These are phyloP conservation scores for Colletotrichum plurivorum DNA, from an alignment of 2,329 filamentous ascomycete genomes.

Conservation along the genomic window DNA sequence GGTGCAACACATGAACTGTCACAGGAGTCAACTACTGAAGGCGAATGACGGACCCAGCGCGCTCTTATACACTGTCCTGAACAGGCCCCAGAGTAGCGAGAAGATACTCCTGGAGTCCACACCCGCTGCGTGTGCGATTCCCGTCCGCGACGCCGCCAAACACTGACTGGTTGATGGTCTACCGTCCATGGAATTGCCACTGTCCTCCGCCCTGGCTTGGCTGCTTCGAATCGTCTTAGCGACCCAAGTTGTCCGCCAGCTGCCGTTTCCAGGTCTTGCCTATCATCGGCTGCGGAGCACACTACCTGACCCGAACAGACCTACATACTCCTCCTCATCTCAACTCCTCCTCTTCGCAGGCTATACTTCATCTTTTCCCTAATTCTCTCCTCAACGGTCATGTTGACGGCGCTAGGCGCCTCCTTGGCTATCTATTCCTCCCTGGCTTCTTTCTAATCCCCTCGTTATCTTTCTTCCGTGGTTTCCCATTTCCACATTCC, in stretches of 20 bases:
- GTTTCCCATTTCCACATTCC: neutral
- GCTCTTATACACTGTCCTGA: neutral
- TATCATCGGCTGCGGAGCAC: neutral
- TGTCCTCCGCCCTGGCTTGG: slow-evolving; percentile 6
- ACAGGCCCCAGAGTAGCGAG: no score
- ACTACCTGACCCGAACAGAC: neutral
- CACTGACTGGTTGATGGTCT: no score
- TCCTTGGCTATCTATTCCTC: slow-evolving; percentile 9
- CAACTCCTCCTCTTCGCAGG: neutral
- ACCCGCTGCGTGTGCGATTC: no score
- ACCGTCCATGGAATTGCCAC: neutral
- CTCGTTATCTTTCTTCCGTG: neutral
- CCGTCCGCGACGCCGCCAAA: no score
- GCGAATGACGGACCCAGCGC: slow-evolving; percentile 14
- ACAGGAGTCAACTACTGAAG: slow-evolving; percentile 33
- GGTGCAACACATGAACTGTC: slow-evolving; percentile 36
- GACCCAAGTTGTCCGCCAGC: slow-evolving; percentile 11
- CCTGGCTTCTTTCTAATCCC: neutral
- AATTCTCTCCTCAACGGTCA: slow-evolving; percentile 18
- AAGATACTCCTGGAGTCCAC: no score
- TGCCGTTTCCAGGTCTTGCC: neutral
- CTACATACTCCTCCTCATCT: neutral
- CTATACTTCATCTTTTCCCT: neutral
- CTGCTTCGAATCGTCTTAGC: slow-evolving; percentile 4
- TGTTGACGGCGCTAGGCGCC: slow-evolving; percentile 33